Evolutionary conservation across 495 filamentous ascomycete genomes (phyloP), one percentile per base, ranked within the genome.

Genomic region (Parachaetomium inaequale): DNA sequence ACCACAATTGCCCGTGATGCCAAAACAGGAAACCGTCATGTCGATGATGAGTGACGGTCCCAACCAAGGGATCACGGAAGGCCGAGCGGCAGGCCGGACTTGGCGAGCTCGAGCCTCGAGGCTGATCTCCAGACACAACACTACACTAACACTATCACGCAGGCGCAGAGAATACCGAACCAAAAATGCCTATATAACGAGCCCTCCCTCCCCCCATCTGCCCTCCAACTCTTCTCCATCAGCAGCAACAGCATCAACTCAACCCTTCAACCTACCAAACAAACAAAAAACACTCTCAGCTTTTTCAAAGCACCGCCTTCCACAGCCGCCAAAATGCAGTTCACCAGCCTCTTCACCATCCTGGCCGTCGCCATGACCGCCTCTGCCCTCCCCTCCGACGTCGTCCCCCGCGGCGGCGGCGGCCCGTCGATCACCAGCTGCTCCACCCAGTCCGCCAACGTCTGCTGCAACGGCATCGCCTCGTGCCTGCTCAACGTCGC

Each of bases 321-420:
- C 53, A 32, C 17, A 43, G 23, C 66, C 45, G 32, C 34, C 59
- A 68, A 68, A 52, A 68, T 68, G 66, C 66, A 68, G 56, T 56
- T 66, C 63, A 40, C 66, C 66, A 66, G 4, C 63, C 36, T 68
- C 55, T 59, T 63, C 66, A 68, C 66, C 56, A 5, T 63, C 34
- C 63, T 66, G 26, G 47, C 66, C 29, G 23, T 59, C n/a, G 66
- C 63, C 63, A 66, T 68, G 63, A 63, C 63, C 63, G 63, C 59
- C 63, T 38, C 56, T 17, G 63, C 63, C 26, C 19, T 50, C 31
- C 63, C 66, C 28, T 26, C 54, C 15, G 53, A 45, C 26, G n/a
- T 29, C n/a, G 49, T 28, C 14, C 36, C 36, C 36, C 36, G 42
- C 19, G 15, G 19, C 42, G 19, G 42, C 17, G 19, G 42, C 34